Conservation (phyloP, 169 alveolate genomes). For the Plasmodium cynomolgi region DNA sequence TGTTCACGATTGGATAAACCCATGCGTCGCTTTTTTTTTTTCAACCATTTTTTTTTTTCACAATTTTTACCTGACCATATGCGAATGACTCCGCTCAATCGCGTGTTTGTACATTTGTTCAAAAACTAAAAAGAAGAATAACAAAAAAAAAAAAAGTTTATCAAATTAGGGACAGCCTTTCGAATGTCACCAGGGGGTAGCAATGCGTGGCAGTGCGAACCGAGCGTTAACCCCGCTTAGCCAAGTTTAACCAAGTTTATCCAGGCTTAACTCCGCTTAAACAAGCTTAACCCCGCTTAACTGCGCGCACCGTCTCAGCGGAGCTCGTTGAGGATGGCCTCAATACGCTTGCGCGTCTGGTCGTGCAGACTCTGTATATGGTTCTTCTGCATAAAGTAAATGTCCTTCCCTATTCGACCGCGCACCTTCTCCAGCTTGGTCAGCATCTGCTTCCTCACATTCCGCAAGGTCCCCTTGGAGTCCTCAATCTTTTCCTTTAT, state of each 20-base stretch:
- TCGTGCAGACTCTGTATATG: conserved; percentile 64
- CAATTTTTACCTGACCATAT: not conserved
- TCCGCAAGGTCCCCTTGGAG: conserved; percentile 34
- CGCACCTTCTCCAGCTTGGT: conserved; percentile 32
- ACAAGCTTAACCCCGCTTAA: not conserved
- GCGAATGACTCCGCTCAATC: not conserved
- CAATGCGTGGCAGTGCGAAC: not conserved
- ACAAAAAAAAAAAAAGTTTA: not conserved
- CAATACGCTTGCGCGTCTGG: conserved; percentile 40
- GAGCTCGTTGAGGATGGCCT: conserved; percentile 13
- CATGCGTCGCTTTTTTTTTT: not conserved
- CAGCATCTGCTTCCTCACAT: conserved; percentile 38
- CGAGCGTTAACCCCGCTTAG: not conserved
- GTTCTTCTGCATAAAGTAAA: conserved; percentile 30
- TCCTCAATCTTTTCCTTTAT: conserved; percentile 46
- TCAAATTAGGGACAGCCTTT: not conserved
- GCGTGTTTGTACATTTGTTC: not conserved
- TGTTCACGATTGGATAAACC: not conserved
- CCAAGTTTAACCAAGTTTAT: not conserved
- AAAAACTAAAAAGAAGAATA: not conserved
- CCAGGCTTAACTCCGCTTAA: not conserved
- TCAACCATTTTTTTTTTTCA: not conserved
- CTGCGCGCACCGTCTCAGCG: not conserved
- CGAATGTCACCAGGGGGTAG: not conserved
- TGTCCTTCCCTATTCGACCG: conserved; percentile 39